Evolutionary conservation across 2,329 filamentous ascomycete genomes (phyloP), one percentile per base, ranked within the genome.

Genomic region (Alternaria sp.): DNA sequence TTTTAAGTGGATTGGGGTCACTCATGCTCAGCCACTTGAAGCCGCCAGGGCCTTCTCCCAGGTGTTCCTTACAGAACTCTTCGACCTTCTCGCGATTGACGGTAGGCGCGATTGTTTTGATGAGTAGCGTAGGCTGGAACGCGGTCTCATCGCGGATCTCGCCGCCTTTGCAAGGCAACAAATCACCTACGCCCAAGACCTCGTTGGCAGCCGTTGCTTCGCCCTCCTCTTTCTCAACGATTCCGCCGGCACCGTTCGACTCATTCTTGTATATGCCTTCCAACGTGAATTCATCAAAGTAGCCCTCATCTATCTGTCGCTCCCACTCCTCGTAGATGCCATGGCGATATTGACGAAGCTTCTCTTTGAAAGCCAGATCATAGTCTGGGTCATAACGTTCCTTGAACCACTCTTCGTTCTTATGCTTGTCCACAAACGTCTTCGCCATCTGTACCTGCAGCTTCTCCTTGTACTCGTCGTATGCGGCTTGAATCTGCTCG

Each of bases 91-190:
- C 89, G 39, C 95, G 91, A 72, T 93, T 97, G 64, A 99, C 95
- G 60, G 96, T 96, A 7, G 95, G 95, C 5, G 95, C 94, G 73
- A 99, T 93, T 0, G 95, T 99, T 83, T 99, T 99, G 84, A 99
- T 97, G 47, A 99, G 87, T 18, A 99, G 85, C 0, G 96, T 97
- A 14, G 95, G 95, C 77, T 96, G 93, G 67, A 90, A 89, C 32
- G 95, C 86, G 49, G 91, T 91, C 68, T 97, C 94, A 74, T 99
- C 95, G 38, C 93, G 89, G 52, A 98, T 86, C 66, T 98, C 94
- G 49, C 91, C 92, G 28, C 91, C 92, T 66, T 88, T 88, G 41
- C 89, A 89, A 34, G 95, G 93, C 14, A 98, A 87, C 49, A 98
- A 83, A 77, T 98, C 95, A 47, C 94, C 91, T 39, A 98, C 94